phyloP scores from a whole-genome alignment of 805 yeast species.

The Debaryomyces hansenii region DNA sequence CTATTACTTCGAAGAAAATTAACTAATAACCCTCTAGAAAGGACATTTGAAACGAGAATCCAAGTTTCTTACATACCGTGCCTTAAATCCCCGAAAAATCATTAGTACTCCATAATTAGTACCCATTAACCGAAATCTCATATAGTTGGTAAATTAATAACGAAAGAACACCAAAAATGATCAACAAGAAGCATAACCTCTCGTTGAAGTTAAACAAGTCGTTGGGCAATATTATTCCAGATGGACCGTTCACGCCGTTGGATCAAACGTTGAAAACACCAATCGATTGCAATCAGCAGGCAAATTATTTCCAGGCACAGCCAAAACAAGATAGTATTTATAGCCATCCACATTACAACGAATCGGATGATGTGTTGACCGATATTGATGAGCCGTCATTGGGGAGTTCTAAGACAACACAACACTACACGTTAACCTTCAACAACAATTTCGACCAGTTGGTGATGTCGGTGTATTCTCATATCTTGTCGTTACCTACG shows the following conservation, averaged over 20 bases:
- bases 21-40: no score
- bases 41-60: no score
- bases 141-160: no score
- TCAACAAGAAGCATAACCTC: constrained; percentile 32
- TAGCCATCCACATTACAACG: constrained; percentile 33
- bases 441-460: constrained; percentile 37
- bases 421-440: constrained; percentile 34
- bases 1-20: no score
- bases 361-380: constrained; percentile 43
- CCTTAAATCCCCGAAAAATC: no score
- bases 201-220: constrained; percentile 35
- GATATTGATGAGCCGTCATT: constrained; percentile 33
- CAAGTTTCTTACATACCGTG: no score
- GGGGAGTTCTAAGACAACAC: constrained; percentile 17
- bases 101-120: no score
- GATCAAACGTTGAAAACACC: constrained; percentile 46
- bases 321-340: constrained; percentile 18
- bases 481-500: constrained; percentile 40
- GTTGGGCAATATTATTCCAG: constrained; percentile 19
- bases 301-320: constrained; percentile 15
- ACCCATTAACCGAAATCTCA: no score
- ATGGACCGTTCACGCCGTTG: constrained; percentile 44
- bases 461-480: constrained; percentile 32
- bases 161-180: constrained; percentile 11
- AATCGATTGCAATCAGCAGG: constrained; percentile 19